Evolutionary conservation across 805 yeast species (phyloP), one percentile per base, ranked within the genome.

Genomic region (Zygoascus biomembranicola): DNA sequence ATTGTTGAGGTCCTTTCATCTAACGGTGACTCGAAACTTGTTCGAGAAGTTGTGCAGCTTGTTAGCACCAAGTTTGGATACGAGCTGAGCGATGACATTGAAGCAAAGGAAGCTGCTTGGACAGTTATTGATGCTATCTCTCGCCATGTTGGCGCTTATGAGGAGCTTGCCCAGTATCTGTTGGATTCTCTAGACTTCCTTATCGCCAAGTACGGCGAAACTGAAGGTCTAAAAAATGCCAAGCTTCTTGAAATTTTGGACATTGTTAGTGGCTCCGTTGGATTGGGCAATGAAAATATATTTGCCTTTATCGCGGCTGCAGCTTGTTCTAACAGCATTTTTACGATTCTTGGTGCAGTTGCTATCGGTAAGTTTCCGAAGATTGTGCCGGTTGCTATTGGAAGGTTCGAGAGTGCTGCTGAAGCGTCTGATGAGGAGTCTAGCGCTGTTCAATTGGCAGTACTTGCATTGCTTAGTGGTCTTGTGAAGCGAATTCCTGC

Each of bases 401-500:
- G 73, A 28, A 76, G 87, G 41, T 85, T 87, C 70, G 73, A 77
- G 31, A 59, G 67, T 8, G 70, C 77, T 13, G 52, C 49, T 20
- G 57, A 49, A 23, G 57, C 53, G 8, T 66, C 61, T 10, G 66
- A 63, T 14, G 71, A 66, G 32, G 72, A 66, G 8, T 61, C 61
- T 6, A 58, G 54, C 19, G 66, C 80, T 54, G 65, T 89, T 37
- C 94, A 89, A 65, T 74, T 87, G 14, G 80, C 97, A 0, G 76
- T 84, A 14, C 69, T 88, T 55, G 78, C 88, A 37, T 73, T 92
- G 46, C 75, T 87, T 53, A 82, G 96, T 5, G 79, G 90, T 45
- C 74, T 88, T 63, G 72, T 90, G 49, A 87, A 84, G 69, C 82
- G 87, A 61, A 82, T 94, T 59, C 97, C 99, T 37, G 84, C 87